These are phyloP conservation scores for Singerocomus inundabilis DNA, from an alignment of 1,284 basidiomycete genomes.

Conservation along the genomic window DNA sequence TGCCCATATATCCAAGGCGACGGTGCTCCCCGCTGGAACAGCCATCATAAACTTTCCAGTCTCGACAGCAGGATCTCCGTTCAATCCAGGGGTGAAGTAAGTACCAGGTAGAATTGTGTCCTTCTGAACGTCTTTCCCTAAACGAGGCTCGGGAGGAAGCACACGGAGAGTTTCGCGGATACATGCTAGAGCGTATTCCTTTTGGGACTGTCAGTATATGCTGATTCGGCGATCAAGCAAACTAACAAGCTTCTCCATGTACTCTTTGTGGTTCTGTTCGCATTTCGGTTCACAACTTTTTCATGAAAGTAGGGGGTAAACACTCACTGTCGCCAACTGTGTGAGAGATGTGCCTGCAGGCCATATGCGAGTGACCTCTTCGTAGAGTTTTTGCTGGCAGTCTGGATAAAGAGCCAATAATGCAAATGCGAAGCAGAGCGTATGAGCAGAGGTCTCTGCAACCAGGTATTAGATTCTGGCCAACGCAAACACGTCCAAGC, in stretches of 20 bases:
- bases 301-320: background rate
- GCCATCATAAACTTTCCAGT: constrained; percentile 35
- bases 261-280: constrained; percentile 37
- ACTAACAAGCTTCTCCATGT: constrained; percentile 35
- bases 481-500: background rate
- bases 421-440: constrained; percentile 40
- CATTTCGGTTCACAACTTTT: background rate
- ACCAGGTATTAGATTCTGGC: constrained; percentile 1
- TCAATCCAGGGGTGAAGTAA: constrained; percentile 32
- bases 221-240: background rate
- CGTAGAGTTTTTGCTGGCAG: constrained; percentile 41
- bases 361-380: constrained; percentile 39
- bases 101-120: constrained; percentile 38
- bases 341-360: constrained; percentile 30
- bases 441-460: constrained; percentile 45
- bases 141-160: constrained; percentile 38
- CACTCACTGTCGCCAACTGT: constrained; percentile 18
- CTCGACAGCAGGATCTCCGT: constrained; percentile 27
- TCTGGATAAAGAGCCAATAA: constrained; percentile 48
- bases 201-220: constrained; percentile 14
- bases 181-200: constrained; percentile 43
- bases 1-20: constrained; percentile 40
- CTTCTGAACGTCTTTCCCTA: constrained; percentile 39
- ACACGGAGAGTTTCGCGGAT: constrained; percentile 46
- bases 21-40: constrained; percentile 40